These are phyloP conservation scores for Adansonia rubrostipa DNA, from an alignment of 441 rosid species.

Conservation along the genomic window DNA sequence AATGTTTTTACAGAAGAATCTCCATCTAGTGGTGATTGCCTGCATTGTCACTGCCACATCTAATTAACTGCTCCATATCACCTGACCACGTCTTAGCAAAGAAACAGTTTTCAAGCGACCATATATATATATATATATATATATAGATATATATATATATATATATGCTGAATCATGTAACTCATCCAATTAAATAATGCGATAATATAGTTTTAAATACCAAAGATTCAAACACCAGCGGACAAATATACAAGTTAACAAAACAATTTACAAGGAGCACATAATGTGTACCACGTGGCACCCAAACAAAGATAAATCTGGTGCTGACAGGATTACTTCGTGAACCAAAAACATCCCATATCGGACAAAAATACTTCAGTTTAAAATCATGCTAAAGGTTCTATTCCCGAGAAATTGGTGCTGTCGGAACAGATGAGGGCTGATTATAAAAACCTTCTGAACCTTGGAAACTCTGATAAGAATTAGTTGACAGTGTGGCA, in stretches of 20 bases:
- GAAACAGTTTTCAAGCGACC: too few species aligned
- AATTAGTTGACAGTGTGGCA: constrained; percentile 12
- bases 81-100: too few species aligned
- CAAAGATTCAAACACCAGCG: too few species aligned
- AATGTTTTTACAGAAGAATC: too few species aligned
- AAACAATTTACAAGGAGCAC: neutral
- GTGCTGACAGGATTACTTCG: neutral
- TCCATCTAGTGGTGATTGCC: too few species aligned
- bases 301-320: neutral
- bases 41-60: too few species aligned
- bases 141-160: too few species aligned
- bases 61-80: too few species aligned
- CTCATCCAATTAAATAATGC: too few species aligned
- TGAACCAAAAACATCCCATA: neutral
- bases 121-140: too few species aligned
- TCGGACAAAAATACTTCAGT: neutral
- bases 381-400: neutral
- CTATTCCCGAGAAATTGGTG: constrained; percentile 16
- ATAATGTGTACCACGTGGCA: neutral
- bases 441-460: constrained; percentile 28
- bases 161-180: too few species aligned
- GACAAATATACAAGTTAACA: neutral
- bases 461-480: constrained; percentile 24
- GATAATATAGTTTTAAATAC: too few species aligned
- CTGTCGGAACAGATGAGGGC: constrained; percentile 16